Percentiles rank a stretch among this genome's conserved stretches.
These are phyloP conservation scores for Puccinia triticina DNA, from an alignment of 1,284 basidiomycete species.

Conservation along the genomic window DNA sequence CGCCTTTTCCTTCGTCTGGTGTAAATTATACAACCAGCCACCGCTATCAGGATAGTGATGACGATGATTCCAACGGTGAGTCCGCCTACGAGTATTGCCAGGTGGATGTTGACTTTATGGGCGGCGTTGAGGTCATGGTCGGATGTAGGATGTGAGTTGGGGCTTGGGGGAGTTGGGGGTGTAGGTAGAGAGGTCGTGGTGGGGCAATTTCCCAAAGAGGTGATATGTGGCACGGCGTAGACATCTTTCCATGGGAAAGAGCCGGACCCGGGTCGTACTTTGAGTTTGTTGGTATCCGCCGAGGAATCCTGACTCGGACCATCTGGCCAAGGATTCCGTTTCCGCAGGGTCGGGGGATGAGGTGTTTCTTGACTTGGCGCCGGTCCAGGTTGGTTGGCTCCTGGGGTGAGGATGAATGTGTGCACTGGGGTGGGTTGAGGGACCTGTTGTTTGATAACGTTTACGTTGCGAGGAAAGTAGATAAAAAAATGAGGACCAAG, in stretches of 20 bases:
- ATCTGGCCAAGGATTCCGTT: slow-evolving; percentile 10
- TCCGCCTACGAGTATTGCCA: slow-evolving; percentile 24
- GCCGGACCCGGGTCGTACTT: not conserved
- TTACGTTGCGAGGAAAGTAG: not conserved
- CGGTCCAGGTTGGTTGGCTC: not conserved
- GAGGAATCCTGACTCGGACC: not conserved
- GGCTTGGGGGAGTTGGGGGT: not conserved
- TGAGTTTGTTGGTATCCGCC: not conserved
- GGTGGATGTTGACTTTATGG: slow-evolving; percentile 27
- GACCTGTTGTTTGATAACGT: not conserved
- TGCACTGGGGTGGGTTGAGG: slow-evolving; percentile 16
- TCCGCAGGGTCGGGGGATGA: not conserved
- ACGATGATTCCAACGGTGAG: slow-evolving; percentile 34
- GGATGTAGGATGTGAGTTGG: not conserved
- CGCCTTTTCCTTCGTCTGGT: slow-evolving; percentile 2
- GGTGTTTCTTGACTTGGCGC: slow-evolving; percentile 7
- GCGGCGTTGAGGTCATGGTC: slow-evolving; percentile 18
- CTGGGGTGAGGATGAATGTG: not conserved
- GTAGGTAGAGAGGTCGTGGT: not conserved
- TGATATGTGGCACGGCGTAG: slow-evolving; percentile 18
- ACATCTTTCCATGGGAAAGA: slow-evolving; percentile 23
- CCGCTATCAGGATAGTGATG: slow-evolving; percentile 18
- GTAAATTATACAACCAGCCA: slow-evolving; percentile 11
- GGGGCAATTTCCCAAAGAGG: slow-evolving; percentile 18
- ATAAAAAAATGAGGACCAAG: not conserved